Evolutionary conservation across 2,329 filamentous ascomycete genomes (phyloP).

Genomic region (Chaetomium sp.): DNA sequence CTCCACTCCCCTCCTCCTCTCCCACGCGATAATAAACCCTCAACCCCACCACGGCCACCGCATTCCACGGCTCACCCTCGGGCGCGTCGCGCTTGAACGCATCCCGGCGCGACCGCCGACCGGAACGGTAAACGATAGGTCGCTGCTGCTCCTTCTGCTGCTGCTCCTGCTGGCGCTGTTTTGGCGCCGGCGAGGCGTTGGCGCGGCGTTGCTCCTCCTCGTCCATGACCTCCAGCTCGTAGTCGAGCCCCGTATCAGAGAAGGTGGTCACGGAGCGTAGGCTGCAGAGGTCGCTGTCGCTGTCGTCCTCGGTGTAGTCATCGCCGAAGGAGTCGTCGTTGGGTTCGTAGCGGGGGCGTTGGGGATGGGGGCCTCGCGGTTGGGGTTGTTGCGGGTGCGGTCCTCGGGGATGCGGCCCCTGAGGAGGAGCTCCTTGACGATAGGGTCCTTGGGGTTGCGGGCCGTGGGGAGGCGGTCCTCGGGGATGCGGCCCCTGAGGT

Average conservation of each 20-base stretch:
- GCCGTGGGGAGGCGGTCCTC: no score
- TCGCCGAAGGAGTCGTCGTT: constrained; percentile 2
- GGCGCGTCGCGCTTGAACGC: no score
- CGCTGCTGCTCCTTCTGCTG: not conserved
- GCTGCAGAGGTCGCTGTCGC: constrained; percentile 27
- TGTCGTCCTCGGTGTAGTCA: constrained; percentile 5
- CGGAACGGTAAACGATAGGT: no score
- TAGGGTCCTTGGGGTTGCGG: not conserved
- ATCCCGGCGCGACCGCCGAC: no score
- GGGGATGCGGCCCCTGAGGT: not conserved
- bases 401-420: no score
- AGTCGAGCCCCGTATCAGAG: constrained; percentile 38
- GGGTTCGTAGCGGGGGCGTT: not conserved
- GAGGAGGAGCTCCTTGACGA: no score
- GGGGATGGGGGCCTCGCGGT: not conserved
- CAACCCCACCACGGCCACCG: constrained; percentile 61
- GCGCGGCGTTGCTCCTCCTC: constrained; percentile 11
- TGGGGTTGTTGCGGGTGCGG: no score
- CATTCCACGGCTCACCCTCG: constrained; percentile 63
- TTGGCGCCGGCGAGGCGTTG: no score
- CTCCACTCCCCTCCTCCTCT: constrained; percentile 9
- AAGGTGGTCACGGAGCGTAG: constrained; percentile 36
- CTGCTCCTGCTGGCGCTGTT: not conserved
- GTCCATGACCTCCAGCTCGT: constrained; percentile 27
- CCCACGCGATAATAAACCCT: constrained; percentile 57